phyloP scores from a whole-genome alignment of 345 rosid genomes.

The Aquilaria yunnanensis region DNA sequence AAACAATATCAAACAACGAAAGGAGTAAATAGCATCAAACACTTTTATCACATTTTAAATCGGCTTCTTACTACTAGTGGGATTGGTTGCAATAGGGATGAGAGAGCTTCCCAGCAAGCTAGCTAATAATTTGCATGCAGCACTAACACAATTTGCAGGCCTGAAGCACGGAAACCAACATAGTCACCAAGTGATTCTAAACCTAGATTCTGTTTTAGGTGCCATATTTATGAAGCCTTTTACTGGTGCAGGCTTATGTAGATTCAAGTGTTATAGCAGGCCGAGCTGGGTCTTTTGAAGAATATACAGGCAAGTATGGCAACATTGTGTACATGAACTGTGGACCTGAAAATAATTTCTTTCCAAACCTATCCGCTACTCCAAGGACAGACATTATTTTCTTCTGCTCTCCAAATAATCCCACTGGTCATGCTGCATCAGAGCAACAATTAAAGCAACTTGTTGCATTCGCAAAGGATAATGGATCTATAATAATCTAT shows the following conservation, averaged over 20 bases:
- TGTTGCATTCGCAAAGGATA: constrained; percentile 56
- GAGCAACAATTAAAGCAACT: constrained; percentile 46
- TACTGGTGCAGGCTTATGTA: constrained; percentile 49
- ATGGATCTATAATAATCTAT: constrained; percentile 59
- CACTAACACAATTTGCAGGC: too few species aligned
- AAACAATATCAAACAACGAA: too few species aligned
- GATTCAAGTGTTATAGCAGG: constrained; percentile 73
- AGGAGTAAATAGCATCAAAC: too few species aligned
- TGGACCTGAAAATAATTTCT: constrained; percentile 48
- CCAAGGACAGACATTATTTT: constrained; percentile 72
- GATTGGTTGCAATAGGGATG: too few species aligned
- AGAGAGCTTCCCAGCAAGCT: too few species aligned
- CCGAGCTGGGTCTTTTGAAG: constrained; percentile 47
- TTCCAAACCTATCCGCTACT: constrained; percentile 49
- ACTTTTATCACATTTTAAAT: too few species aligned
- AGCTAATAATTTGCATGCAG: too few species aligned
- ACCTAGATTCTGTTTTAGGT: background rate
- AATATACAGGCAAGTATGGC: constrained; percentile 43
- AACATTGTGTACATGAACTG: constrained; percentile 68
- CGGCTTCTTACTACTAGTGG: too few species aligned
- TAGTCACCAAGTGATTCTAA: too few species aligned
- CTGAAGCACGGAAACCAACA: too few species aligned
- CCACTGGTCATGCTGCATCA: constrained; percentile 69
- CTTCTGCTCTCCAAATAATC: constrained; percentile 93
- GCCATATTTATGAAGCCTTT: constrained; percentile 1